Base-by-base conservation (phyloP, 495 filamentous ascomycete species). In the Talaromyces wortmannii region DNA sequence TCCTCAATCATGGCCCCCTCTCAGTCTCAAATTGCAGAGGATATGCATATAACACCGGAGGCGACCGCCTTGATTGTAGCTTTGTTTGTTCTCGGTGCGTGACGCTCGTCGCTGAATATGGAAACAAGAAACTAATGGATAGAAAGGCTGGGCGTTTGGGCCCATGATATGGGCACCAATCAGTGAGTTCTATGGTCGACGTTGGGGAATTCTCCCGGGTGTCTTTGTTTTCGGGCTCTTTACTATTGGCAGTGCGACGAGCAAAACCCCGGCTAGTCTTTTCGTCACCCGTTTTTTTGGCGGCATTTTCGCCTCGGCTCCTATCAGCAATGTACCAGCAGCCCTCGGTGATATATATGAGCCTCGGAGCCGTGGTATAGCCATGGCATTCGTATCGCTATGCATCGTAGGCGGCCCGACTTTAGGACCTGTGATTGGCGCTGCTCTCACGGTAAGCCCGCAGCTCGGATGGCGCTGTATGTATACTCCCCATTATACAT, bases 291-390 rank as follows among this genome's bases (percentile, higher is more conserved):
- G 70, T 10, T 73, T 73, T 49, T 68, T 75, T 53, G 62, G 55
- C 6, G 72, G 72, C 3, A 36, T 74, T 10, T 71, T 70, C 49
- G 71, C 66, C 11, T 69, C 69, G 4, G 66, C 63, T 40, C 66
- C 72, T 8, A 59, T 74, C 1, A 65, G 68, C 31, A 57, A 64
- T 12, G 71, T 70, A 29, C 67, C 63, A 10, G 76, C 70, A 5
- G 71, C 70, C 3, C 57, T 79, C 12, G 75, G 71, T 2, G 76
- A 79, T 50, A 67, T 78, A 23, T 78, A 63, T 50, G 53, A 54
- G 31, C 31, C 53, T 32, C 31, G 45, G 4, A 17, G 52, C 44
- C 48, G 59, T 13, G 63, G 73, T 12, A 49, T 63, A 0, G 67
- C 75, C 2, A 62, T 79, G 2, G 42, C 68, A 7, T 59, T 78